phyloP scores from a whole-genome alignment of 352 stramenopile genomes.

The Peronospora tabacina region DNA sequence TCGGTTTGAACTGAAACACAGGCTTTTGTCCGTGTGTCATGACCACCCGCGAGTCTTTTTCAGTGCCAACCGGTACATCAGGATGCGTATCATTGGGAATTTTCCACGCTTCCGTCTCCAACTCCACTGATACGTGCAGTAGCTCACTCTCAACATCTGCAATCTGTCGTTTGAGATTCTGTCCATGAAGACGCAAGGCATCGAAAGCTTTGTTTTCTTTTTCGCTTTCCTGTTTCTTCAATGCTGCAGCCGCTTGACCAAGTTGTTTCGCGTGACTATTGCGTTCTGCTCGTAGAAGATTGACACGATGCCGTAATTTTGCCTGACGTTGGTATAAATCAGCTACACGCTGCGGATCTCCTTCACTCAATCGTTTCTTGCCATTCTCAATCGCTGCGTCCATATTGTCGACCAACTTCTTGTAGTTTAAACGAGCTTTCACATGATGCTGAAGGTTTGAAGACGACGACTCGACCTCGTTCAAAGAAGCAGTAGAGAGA shows the following conservation, averaged over 20 bases:
- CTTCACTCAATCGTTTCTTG: slow-evolving; percentile 57
- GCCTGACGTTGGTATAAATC: slow-evolving; percentile 56
- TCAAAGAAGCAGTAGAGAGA: slow-evolving; percentile 8
- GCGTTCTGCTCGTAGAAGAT: slow-evolving; percentile 54
- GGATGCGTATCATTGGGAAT: slow-evolving; percentile 75
- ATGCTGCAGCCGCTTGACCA: slow-evolving; percentile 27
- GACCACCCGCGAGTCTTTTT: slow-evolving; percentile 50
- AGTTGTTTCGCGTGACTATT: slow-evolving; percentile 63
- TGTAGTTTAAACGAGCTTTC: slow-evolving; percentile 71
- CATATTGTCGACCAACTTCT: slow-evolving; percentile 53
- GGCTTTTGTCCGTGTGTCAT: slow-evolving; percentile 48
- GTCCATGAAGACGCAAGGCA: slow-evolving; percentile 31
- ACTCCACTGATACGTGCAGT: slow-evolving; percentile 30
- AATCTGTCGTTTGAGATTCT: slow-evolving; percentile 55
- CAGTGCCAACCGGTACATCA: slow-evolving; percentile 49
- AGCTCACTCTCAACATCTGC: slow-evolving; percentile 35
- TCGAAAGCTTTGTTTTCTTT: slow-evolving; percentile 27
- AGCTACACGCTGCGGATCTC: slow-evolving; percentile 52
- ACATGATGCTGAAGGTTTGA: slow-evolving; percentile 49
- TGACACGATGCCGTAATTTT: slow-evolving; percentile 45
- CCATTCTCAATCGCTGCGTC: slow-evolving; percentile 49
- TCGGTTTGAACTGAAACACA: slow-evolving; percentile 46
- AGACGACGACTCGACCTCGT: slow-evolving; percentile 20
- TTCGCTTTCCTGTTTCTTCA: slow-evolving; percentile 31
- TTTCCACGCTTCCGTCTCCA: slow-evolving; percentile 67